A percentile compares a stretch with the other conserved stretches of the same genome.
phyloP scores from a whole-genome alignment of 208 protist genomes.

The Leishmania guyanensis region DNA sequence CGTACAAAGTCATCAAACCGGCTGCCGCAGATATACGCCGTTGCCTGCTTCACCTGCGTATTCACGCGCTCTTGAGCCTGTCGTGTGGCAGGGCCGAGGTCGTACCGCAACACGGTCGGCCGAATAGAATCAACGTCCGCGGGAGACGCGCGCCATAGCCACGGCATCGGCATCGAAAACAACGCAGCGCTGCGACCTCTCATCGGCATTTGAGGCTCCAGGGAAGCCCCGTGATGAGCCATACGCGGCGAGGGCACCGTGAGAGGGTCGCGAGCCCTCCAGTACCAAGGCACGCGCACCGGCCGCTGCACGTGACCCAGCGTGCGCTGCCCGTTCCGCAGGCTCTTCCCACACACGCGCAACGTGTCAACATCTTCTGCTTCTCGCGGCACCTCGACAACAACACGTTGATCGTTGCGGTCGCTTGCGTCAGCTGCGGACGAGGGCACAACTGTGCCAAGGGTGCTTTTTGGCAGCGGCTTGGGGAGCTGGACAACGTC shows the following conservation, averaged over 20 bases:
- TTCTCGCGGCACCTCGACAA: background rate
- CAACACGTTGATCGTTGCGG: background rate
- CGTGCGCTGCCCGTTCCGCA: background rate
- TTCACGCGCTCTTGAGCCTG: constrained; percentile 15
- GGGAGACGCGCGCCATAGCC: background rate
- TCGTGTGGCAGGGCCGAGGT: background rate
- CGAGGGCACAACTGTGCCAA: background rate
- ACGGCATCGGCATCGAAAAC: background rate
- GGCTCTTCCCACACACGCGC: background rate
- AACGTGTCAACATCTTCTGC: background rate
- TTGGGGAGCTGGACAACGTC: background rate
- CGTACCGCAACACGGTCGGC: constrained; percentile 31
- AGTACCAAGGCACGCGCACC: constrained; percentile 7
- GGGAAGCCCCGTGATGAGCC: too few relatives aligned
- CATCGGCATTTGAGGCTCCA: too few relatives aligned
- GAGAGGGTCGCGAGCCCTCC: background rate
- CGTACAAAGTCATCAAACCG: constrained; percentile 46
- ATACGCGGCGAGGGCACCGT: too few relatives aligned
- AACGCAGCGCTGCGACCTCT: background rate
- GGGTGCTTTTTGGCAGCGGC: background rate
- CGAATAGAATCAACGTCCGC: constrained; percentile 14
- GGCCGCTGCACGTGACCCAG: too few relatives aligned
- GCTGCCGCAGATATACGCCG: constrained; percentile 28
- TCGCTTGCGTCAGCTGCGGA: background rate
- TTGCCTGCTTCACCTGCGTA: constrained; percentile 12